phyloP scores from a whole-genome alignment of 225 moss, liverwort and hornwort species.

The Bryum argenteum region DNA sequence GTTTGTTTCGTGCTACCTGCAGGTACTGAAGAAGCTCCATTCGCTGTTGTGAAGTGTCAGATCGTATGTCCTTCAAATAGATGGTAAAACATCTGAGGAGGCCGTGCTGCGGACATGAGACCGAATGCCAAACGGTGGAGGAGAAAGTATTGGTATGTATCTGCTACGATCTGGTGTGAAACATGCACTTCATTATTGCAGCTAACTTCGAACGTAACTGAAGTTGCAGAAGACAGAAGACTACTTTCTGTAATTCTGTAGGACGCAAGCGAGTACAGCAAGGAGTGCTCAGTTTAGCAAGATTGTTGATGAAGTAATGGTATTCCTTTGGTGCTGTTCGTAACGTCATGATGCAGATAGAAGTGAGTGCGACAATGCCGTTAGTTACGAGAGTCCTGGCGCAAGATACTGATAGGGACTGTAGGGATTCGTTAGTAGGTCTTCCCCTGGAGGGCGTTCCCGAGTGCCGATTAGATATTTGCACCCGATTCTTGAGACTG shows the following conservation, averaged over 20 bases:
- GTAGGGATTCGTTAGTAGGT: background rate
- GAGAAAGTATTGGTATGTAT: background rate
- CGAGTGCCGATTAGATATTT: constrained; percentile 18
- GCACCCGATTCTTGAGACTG: background rate
- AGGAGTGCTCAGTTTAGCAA: constrained; percentile 1
- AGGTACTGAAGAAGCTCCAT: too few species aligned
- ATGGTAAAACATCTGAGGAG: too few species aligned
- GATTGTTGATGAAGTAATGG: constrained; percentile 16
- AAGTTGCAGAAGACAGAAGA: constrained; percentile 18
- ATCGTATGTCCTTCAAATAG: too few species aligned
- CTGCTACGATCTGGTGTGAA: constrained; percentile 7
- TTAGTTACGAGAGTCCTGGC: constrained; percentile 17
- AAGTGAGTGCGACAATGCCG: constrained; percentile 12
- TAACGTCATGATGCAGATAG: constrained; percentile 20
- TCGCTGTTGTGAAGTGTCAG: too few species aligned
- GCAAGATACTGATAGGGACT: background rate
- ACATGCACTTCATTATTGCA: background rate
- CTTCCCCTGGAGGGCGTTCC: background rate
- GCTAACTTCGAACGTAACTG: constrained; percentile 7
- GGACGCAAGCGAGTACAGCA: background rate
- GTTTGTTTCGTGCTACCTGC: too few species aligned
- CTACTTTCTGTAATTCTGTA: background rate
- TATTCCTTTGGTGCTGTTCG: background rate
- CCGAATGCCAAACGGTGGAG: constrained; percentile 17
- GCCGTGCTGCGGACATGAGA: constrained; percentile 18